These are phyloP conservation scores for Takashimella koratensis DNA, from an alignment of 1,284 basidiomycete species.

Conservation along the genomic window DNA sequence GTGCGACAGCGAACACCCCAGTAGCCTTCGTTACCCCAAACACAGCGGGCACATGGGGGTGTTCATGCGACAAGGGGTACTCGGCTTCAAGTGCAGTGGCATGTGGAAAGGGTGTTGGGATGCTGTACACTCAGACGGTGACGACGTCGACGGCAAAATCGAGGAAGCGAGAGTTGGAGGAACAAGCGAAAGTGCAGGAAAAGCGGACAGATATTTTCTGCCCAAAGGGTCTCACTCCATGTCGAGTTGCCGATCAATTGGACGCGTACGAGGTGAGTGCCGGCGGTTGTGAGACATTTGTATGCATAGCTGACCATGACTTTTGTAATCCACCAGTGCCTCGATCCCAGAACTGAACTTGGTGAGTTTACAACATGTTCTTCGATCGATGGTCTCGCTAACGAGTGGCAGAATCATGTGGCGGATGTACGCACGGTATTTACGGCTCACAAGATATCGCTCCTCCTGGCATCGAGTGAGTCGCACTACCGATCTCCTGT, in stretches of 20 bases:
- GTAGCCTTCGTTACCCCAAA: neutral
- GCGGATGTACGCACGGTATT: conserved; percentile 7
- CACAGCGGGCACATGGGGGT: neutral
- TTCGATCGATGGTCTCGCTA: neutral
- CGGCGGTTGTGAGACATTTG: too few relatives aligned
- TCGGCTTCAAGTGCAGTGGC: neutral
- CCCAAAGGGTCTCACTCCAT: neutral
- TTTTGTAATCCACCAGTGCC: neutral
- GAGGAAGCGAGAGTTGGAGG: neutral
- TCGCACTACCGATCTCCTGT: neutral
- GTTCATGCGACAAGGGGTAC: neutral
- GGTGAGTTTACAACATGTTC: neutral
- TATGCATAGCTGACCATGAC: neutral
- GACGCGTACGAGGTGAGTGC: neutral
- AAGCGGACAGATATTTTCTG: neutral
- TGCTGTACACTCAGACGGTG: neutral
- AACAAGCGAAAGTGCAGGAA: neutral
- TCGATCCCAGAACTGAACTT: neutral
- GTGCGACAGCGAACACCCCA: neutral
- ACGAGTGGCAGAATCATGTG: conserved; percentile 12
- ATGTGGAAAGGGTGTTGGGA: neutral
- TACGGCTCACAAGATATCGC: neutral
- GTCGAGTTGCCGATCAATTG: neutral
- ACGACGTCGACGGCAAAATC: neutral
- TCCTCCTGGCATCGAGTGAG: conserved; percentile 9